Conservation (phyloP, 164 flowering plant genomes). For the Vitis amurensis region DNA sequence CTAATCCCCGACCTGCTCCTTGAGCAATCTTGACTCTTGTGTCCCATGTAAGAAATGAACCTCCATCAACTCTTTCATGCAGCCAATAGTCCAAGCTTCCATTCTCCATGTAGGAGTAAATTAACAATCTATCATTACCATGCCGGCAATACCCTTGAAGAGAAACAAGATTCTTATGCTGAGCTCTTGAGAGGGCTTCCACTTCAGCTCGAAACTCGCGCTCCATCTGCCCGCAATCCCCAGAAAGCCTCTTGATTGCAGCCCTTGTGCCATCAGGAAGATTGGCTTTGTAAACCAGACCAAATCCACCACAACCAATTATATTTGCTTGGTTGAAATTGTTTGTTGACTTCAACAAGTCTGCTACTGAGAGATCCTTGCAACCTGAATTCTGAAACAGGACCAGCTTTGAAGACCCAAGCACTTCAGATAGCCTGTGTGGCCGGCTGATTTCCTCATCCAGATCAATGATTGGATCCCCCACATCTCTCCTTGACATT, state of each 20-base stretch:
- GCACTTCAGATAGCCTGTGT: slow-evolving; percentile 42
- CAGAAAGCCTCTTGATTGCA: slow-evolving; percentile 81
- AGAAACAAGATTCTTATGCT: slow-evolving; percentile 80
- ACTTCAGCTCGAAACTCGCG: slow-evolving; percentile 84
- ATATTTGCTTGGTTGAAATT: slow-evolving; percentile 80
- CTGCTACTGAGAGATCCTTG: slow-evolving; percentile 61
- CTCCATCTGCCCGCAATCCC: slow-evolving; percentile 86
- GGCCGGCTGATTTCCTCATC: slow-evolving; percentile 49
- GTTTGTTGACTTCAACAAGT: slow-evolving; percentile 61
- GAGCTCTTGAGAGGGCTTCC: slow-evolving; percentile 82
- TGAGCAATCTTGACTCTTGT: slow-evolving; percentile 62
- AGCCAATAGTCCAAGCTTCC: slow-evolving; percentile 93
- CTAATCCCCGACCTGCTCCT: slow-evolving; percentile 75
- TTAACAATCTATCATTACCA: slow-evolving; percentile 62
- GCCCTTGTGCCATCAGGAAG: slow-evolving; percentile 65
- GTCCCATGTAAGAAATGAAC: slow-evolving; percentile 53
- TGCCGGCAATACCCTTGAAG: slow-evolving; percentile 78
- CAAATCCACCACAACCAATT: slow-evolving; percentile 88
- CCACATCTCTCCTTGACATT: slow-evolving; percentile 42
- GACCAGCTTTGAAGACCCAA: slow-evolving; percentile 50
- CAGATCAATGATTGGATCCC: slow-evolving; percentile 29
- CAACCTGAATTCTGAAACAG: slow-evolving; percentile 57
- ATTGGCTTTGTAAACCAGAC: slow-evolving; percentile 69
- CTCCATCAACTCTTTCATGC: slow-evolving; percentile 65
- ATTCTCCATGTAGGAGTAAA: slow-evolving; percentile 83